Evolutionary conservation across 83 land plant species (phyloP), one percentile per base, ranked within the genome.

Genomic region (Diphasiastrum complanatum): DNA sequence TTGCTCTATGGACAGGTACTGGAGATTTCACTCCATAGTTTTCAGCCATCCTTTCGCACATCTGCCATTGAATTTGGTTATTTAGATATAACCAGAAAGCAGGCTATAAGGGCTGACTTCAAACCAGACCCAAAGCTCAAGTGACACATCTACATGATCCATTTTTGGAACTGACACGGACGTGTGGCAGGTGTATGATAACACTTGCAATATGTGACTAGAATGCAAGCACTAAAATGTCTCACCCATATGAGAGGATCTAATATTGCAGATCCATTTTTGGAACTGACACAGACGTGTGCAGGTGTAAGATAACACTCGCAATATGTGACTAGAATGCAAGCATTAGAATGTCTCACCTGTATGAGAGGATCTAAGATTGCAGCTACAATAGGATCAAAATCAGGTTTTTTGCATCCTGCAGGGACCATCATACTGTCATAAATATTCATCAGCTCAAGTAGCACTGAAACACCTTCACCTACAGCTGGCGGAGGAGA

Each of bases 11-110:
- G 50, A 60, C 78, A 29, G 76, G 77, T 19, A 55, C 67, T 28
- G 57, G 37, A 25, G 83, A 77, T 75, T 84, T 91, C 18, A 85
- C 80, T 54, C 73, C 91, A 67, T 87, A 85, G 45, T 81, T 76
- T 57, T 87, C 98, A 52, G 98, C 95, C 40, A 88, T 83, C 74
- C 77, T 77, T 50, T 92, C 96, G 59, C 98, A 92, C 85, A 92
- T 92, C 87, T 91, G 61, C 70, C 55, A 61, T 23, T n/a, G 59
- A 55, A 28, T 24, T 26, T 26, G 16, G 4, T 5, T 4, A 6
- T 5, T 6, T n/a, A 23, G 5, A 18, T 20, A 5, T 23, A 33
- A 32, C 35, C 5, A 6, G 59, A 28, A 28, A n/a, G n/a, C n/a
- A n/a, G n/a, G n/a, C n/a, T n/a, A n/a, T n/a, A n/a, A n/a, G n/a